Percentiles rank a stretch among this genome's conserved stretches.
Conservation (phyloP, 2,329 filamentous ascomycete species). For the Incumbomyces delicatus region DNA sequence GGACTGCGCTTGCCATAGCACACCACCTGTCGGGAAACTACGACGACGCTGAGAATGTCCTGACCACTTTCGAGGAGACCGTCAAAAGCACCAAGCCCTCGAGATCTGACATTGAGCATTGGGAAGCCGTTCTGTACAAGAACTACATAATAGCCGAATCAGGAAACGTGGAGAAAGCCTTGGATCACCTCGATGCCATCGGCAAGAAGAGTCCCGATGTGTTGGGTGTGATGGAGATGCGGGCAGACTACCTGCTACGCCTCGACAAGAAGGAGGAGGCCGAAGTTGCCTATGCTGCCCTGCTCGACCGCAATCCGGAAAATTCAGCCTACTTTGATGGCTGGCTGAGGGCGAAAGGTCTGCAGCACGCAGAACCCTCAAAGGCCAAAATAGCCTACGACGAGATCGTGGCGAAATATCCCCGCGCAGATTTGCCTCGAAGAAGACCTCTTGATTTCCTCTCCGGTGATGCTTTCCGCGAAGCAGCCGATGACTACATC, state of each 20-base stretch:
- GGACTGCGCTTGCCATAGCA: constrained; percentile 93
- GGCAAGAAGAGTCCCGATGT: constrained; percentile 73
- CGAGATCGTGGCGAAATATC: constrained; percentile 69
- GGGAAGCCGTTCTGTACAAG: constrained; percentile 89
- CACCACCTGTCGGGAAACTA: constrained; percentile 84
- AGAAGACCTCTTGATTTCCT: constrained; percentile 86
- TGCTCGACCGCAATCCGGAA: constrained; percentile 82
- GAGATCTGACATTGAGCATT: constrained; percentile 78
- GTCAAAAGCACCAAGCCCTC: constrained; percentile 64
- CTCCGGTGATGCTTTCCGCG: constrained; percentile 67
- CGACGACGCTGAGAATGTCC: constrained; percentile 75
- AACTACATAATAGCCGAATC: constrained; percentile 87
- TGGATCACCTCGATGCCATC: constrained; percentile 74
- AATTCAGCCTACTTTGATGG: constrained; percentile 77
- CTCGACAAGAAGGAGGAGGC: constrained; percentile 72
- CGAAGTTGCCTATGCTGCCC: constrained; percentile 64
- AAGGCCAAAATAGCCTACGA: constrained; percentile 67
- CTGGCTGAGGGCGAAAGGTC: constrained; percentile 58
- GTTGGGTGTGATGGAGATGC: constrained; percentile 72
- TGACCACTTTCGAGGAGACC: constrained; percentile 88
- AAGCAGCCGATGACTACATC: constrained; percentile 69
- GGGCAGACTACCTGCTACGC: constrained; percentile 72
- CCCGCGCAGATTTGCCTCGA: constrained; percentile 73
- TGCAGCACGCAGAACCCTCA: constrained; percentile 51
- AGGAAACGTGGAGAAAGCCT: constrained; percentile 69